Evolutionary conservation across 176 grass and related monocot genomes (phyloP), one percentile per base, ranked within the genome.

Genomic region (Rhynchospora breviuscula): DNA sequence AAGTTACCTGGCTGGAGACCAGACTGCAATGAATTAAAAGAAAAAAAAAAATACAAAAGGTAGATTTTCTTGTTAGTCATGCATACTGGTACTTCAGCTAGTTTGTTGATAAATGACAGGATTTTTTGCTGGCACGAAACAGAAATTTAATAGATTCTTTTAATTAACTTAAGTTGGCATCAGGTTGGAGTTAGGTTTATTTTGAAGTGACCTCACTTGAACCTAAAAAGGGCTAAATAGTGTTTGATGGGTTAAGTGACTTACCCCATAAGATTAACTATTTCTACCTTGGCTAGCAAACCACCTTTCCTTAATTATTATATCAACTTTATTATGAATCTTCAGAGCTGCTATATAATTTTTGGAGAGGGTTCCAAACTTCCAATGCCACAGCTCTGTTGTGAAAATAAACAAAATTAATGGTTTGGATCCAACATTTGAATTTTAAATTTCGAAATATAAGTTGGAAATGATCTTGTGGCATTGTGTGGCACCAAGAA

Each of bases 201-300:
- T 56, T 54, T 76, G 48, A 76, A 26, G 43, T 48, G 73, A 78
- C 13, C 49, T 57, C 23, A 57, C 51, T 75, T 75, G 46, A 75
- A 78, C 12, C 1, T 10, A 33, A 78, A 33, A 25, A 9, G 25
- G 6, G 22, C 14, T 18, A 78, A 78, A 47, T 57, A 33, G 49
- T 33, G 45, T 73, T 49, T 73, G 69, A 18, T 73, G 69, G 69
- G 69, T 73, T 70, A 46, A 70, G 40, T 70, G 17, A 70, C 40
- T 70, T 46, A 70, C 67, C 49, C 67, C 43, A 70, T n/a, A 70
- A 21, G 5, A 70, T 46, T 14, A 70, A 46, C 67, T 70, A 70
- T 46, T 29, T 21, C 10, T 67, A 67, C 64, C 64, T 67, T 40
- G 29, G 29, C 3, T 17, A 70, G 35, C 46, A 51, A 75, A 75